These are phyloP conservation scores for Filosporella fistucella DNA, from an alignment of 495 filamentous ascomycete species.

Conservation along the genomic window DNA sequence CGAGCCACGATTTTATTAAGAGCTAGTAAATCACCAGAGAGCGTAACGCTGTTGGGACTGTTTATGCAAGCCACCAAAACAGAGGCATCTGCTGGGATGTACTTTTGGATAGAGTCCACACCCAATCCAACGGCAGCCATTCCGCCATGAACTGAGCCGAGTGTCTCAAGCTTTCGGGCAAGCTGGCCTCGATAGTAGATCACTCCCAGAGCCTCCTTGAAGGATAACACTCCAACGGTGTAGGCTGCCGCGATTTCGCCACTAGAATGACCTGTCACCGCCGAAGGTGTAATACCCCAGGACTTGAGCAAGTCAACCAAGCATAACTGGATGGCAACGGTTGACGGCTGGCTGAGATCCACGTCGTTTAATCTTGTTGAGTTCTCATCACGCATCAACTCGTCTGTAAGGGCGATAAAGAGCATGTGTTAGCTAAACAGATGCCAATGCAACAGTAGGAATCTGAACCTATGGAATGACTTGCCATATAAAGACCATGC, in stretches of 20 bases:
- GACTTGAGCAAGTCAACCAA: slow-evolving; percentile 47
- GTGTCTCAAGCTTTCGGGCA: no score
- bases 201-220: slow-evolving; percentile 47
- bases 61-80: slow-evolving; percentile 46
- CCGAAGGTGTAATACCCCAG: slow-evolving; percentile 48
- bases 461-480: no score
- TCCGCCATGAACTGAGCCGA: no score
- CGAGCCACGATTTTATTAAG: slow-evolving; percentile 36
- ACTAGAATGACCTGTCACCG: slow-evolving; percentile 59
- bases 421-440: no score
- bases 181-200: slow-evolving; percentile 38
- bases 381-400: slow-evolving; percentile 30
- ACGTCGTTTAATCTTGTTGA: slow-evolving; percentile 32
- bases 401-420: no score
- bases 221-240: slow-evolving; percentile 42
- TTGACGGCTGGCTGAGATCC: slow-evolving; percentile 44
- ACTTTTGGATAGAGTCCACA: slow-evolving; percentile 26
- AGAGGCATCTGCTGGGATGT: slow-evolving; percentile 25
- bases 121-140: slow-evolving; percentile 39
- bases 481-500: slow-evolving; percentile 50
- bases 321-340: slow-evolving; percentile 46
- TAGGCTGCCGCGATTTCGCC: slow-evolving; percentile 59
- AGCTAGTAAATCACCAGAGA: slow-evolving; percentile 43
- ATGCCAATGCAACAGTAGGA: no score
- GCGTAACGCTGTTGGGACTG: slow-evolving; percentile 44